A percentile compares a stretch with the other conserved stretches of the same genome.
phyloP scores from a whole-genome alignment of 257 asterid genomes.

The Gardenia jasminoides region DNA sequence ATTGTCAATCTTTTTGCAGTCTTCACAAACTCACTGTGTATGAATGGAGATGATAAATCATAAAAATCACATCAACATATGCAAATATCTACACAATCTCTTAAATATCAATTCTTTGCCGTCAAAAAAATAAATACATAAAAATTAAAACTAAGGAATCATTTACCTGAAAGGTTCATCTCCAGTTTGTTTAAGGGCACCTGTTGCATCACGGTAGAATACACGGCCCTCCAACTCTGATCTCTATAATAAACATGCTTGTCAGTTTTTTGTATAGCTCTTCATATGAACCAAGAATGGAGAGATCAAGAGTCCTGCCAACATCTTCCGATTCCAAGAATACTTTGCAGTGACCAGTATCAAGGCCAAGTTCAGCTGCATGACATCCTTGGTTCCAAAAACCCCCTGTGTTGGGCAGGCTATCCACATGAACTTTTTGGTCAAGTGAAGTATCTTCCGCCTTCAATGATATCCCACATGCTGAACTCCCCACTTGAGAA shows the following conservation, averaged over 20 bases:
- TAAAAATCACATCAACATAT: background rate
- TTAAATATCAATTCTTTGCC: background rate
- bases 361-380: conserved; percentile 49
- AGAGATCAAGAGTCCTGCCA: conserved; percentile 74
- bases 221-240: conserved; percentile 54
- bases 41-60: background rate
- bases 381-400: conserved; percentile 43
- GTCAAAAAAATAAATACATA: background rate
- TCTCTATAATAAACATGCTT: conserved; percentile 66
- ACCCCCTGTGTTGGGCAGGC: conserved; percentile 31
- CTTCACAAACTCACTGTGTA: conserved; percentile 58
- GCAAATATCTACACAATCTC: background rate
- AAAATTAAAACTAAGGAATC: background rate
- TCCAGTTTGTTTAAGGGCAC: conserved; percentile 65
- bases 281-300: conserved; percentile 73
- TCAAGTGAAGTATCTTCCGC: conserved; percentile 26
- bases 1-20: conserved; percentile 74
- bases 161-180: conserved; percentile 75
- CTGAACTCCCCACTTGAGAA: conserved; percentile 28
- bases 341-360: conserved; percentile 85
- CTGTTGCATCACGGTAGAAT: conserved; percentile 57
- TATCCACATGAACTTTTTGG: conserved; percentile 33
- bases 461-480: conserved; percentile 26
- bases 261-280: conserved; percentile 65
- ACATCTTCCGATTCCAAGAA: conserved; percentile 86